Percentiles rank a stretch among this genome's conserved stretches.
Evolutionary conservation across 2,329 filamentous ascomycete genomes (phyloP).

Genomic region (Claviceps arundinis): DNA sequence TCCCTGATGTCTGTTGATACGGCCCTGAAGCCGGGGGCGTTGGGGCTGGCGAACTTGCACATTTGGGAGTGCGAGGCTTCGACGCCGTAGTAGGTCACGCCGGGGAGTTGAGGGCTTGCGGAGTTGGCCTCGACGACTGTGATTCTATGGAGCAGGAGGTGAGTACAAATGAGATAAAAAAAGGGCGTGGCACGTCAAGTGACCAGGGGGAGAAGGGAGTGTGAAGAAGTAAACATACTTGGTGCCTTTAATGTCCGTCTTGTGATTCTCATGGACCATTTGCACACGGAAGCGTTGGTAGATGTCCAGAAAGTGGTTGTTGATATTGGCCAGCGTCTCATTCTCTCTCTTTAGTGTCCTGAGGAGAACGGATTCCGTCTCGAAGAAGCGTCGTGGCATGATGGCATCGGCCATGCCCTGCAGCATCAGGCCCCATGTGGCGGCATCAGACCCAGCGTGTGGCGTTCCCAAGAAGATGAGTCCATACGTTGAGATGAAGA

Average conservation of each 20-base stretch:
- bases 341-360: slow-evolving; percentile 60
- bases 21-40: slow-evolving; percentile 50
- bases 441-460: slow-evolving; percentile 55
- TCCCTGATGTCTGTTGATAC: slow-evolving; percentile 35
- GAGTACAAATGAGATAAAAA: background rate
- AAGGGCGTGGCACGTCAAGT: no score
- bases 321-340: slow-evolving; percentile 62
- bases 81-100: slow-evolving; percentile 61
- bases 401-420: slow-evolving; percentile 55
- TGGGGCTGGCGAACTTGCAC: slow-evolving; percentile 55
- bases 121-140: slow-evolving; percentile 59
- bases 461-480: slow-evolving; percentile 68
- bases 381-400: slow-evolving; percentile 51
- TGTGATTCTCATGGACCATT: slow-evolving; percentile 64
- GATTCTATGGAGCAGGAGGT: slow-evolving; percentile 17
- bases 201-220: background rate
- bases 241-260: slow-evolving; percentile 53
- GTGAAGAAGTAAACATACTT: slow-evolving; percentile 20
- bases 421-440: slow-evolving; percentile 53
- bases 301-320: slow-evolving; percentile 57
- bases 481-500: slow-evolving; percentile 63
- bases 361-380: slow-evolving; percentile 54
- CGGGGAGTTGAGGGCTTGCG: slow-evolving; percentile 54
- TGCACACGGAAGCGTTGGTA: slow-evolving; percentile 59
- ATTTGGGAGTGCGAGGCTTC: slow-evolving; percentile 59